Evolutionary conservation across 2,329 filamentous ascomycete genomes (phyloP), one percentile per base, ranked within the genome.

Genomic region (Coleophoma cylindrospora): DNA sequence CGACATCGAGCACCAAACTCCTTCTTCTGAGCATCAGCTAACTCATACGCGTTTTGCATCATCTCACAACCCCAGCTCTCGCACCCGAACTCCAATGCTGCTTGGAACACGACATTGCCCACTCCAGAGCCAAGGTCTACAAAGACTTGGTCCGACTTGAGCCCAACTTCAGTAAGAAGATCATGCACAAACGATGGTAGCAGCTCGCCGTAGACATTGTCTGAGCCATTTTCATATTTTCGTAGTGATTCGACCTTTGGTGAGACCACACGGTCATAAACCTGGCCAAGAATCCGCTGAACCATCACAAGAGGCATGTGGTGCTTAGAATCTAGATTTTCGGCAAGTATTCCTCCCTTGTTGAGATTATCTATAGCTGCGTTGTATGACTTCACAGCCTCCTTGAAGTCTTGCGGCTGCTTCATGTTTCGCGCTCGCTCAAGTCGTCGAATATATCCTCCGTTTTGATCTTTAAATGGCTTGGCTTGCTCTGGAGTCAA

Each of bases 41-140:
- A 79, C 50, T 85, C 83, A 71, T 87, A 91, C 2, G 91, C 89
- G 54, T 94, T 95, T 50, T 86, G 79, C 90, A 96, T 95, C 77
- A 95, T 89, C 68, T 99, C 94, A 62, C 92, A 96, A 27, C 94
- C 94, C 86, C 91, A 96, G 68, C 87, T 92, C 65, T 96, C 90
- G 66, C 91, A 96, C 15, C 94, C 94, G 47, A 92, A 84, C 67
- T 99, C 89, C 17, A 99, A 79, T 0, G 94, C 94, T 2, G 92
- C 91, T 67, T 99, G 94, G 46, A 99, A 74, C 22, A 94, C 91
- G 3, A 97, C 92, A 64, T 97, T 99, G 44, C 92, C 94, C 14
- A 97, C 94, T 32, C 94, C 94, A 2, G 92, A 97, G 45, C 94
- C 94, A 13, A 99, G 78, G 64, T 99, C 94, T 52, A 99, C 85